phyloP scores from a whole-genome alignment of 345 rosid species.

The Rubroshorea leprosula region DNA sequence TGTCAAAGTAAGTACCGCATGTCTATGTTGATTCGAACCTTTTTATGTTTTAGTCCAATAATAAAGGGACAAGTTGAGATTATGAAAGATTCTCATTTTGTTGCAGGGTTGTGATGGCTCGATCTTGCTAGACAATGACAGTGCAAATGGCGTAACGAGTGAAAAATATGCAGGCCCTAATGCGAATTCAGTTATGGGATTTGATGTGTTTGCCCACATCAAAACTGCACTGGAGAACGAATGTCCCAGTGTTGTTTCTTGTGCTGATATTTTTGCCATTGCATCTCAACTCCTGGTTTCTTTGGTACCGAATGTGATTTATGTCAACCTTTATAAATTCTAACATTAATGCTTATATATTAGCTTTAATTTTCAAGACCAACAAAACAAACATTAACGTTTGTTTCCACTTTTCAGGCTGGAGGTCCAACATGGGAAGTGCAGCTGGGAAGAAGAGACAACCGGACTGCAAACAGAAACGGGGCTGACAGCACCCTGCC shows the following conservation, averaged over 20 bases:
- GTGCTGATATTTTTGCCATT: constrained; percentile 46
- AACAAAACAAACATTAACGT: too few species aligned
- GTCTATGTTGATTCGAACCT: too few species aligned
- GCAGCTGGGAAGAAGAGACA: constrained; percentile 20
- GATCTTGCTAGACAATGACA: constrained; percentile 36
- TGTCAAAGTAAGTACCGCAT: too few species aligned
- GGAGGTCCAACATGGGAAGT: constrained; percentile 30
- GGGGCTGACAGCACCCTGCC: constrained; percentile 20
- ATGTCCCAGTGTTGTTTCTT: constrained; percentile 45
- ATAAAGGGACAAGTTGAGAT: too few species aligned
- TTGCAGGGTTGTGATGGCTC: constrained; percentile 62
- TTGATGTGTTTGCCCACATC: constrained; percentile 42
- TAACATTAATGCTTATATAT: too few species aligned
- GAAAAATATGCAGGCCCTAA: constrained; percentile 51
- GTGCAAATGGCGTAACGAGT: constrained; percentile 26
- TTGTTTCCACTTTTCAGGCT: constrained; percentile 13
- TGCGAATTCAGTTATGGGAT: constrained; percentile 53
- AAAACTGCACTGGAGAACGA: constrained; percentile 38
- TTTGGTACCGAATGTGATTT: neutral
- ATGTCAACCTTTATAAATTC: too few species aligned
- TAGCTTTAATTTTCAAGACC: neutral
- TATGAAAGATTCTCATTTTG: too few species aligned
- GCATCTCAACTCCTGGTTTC: constrained; percentile 10
- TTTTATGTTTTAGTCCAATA: too few species aligned
- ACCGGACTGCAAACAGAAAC: constrained; percentile 3